Evolutionary conservation across 257 asterid genomes (phyloP).

Genomic region (Solanum rostratum): DNA sequence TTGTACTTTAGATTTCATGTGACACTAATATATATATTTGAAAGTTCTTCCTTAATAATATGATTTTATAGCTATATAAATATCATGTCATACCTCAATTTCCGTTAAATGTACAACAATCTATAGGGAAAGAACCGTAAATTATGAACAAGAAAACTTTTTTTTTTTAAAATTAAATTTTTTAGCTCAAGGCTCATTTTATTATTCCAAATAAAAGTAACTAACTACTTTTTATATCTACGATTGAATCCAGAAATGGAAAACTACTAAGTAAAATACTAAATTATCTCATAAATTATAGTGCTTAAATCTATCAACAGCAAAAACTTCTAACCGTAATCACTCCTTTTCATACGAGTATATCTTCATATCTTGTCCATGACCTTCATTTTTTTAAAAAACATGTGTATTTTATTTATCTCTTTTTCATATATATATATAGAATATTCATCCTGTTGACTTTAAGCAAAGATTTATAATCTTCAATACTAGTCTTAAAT

Average conservation of each 20-base stretch:
- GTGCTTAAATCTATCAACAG: neutral
- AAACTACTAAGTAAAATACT: neutral
- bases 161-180: too few relatives aligned
- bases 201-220: too few relatives aligned
- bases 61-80: neutral
- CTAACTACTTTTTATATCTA: too few relatives aligned
- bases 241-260: too few relatives aligned
- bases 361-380: neutral
- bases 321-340: neutral
- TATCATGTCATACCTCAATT: neutral
- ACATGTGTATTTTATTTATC: neutral
- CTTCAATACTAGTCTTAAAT: neutral
- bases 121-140: neutral
- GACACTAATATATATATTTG: too few relatives aligned
- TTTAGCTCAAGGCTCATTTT: too few relatives aligned
- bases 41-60: too few relatives aligned
- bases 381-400: neutral
- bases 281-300: neutral
- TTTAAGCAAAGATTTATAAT: neutral
- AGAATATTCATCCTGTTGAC: neutral
- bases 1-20: too few relatives aligned
- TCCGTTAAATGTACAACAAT: neutral
- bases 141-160: neutral
- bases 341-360: neutral
- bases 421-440: too few relatives aligned